Percentiles rank a stretch among this genome's conserved stretches.
These are phyloP conservation scores for Zygotorulaspora danielsina DNA, from an alignment of 805 yeast species.

Conservation along the genomic window DNA sequence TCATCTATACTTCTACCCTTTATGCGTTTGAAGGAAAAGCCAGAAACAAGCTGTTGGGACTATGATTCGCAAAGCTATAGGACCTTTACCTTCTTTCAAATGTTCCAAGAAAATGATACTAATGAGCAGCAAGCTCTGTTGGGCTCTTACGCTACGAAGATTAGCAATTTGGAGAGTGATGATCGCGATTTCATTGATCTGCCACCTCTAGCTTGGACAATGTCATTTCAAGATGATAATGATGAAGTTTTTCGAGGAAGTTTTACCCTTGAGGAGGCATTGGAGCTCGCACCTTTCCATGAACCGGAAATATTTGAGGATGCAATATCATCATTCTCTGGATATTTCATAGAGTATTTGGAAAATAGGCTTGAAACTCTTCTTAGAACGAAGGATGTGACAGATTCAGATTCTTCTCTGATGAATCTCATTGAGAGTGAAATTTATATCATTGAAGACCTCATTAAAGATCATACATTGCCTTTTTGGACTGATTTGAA, in stretches of 20 bases:
- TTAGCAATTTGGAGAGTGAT: conserved; percentile 9
- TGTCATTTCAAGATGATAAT: conserved; percentile 10
- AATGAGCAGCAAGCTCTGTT: background rate
- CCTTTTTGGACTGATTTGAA: conserved; percentile 13
- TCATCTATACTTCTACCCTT: conserved; percentile 22
- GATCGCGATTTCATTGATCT: conserved; percentile 14
- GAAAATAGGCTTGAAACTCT: conserved; percentile 11
- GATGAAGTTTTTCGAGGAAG: conserved; percentile 6
- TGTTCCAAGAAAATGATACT: background rate
- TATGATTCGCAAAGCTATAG: conserved; percentile 12
- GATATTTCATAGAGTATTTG: conserved; percentile 12
- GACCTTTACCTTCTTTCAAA: conserved; percentile 12
- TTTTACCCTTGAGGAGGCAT: conserved; percentile 11
- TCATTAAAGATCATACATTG: background rate
- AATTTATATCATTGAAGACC: background rate
- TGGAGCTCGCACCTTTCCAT: conserved; percentile 9
- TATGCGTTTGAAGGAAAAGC: conserved; percentile 3
- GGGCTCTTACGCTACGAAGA: conserved; percentile 6
- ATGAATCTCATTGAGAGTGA: conserved; percentile 2
- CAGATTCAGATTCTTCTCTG: background rate
- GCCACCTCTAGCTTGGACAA: conserved; percentile 25
- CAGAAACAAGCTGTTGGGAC: conserved; percentile 11
- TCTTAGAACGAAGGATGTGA: background rate
- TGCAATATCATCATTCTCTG: conserved; percentile 7
- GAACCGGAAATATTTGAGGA: conserved; percentile 2